These are phyloP conservation scores for Nemophila menziesii DNA, from an alignment of 257 asterid species.

Conservation along the genomic window DNA sequence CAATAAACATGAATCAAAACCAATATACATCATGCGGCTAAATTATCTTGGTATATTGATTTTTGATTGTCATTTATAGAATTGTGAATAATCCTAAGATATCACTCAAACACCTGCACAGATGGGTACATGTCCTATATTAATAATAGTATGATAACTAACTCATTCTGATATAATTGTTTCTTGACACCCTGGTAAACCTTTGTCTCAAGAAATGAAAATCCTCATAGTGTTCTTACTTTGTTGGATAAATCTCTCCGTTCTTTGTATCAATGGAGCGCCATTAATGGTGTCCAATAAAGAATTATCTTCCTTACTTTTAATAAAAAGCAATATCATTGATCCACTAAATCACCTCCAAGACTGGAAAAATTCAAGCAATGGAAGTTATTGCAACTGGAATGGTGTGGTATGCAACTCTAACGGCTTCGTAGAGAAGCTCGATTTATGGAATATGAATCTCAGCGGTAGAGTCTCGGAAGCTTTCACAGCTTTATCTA, in stretches of 20 bases:
- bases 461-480: conserved; percentile 50
- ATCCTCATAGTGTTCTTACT: conserved; percentile 18
- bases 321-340: conserved; percentile 36
- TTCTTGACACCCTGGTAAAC: conserved; percentile 9
- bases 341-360: conserved; percentile 41
- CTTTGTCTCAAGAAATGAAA: conserved; percentile 24
- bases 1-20: too few species aligned
- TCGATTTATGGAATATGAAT: conserved; percentile 58
- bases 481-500: conserved; percentile 26
- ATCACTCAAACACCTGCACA: too few species aligned
- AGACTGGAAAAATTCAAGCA: conserved; percentile 31
- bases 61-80: too few species aligned
- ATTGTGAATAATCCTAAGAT: too few species aligned
- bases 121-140: conserved; percentile 34
- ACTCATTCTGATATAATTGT: conserved; percentile 37
- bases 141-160: conserved; percentile 22
- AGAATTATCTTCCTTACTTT: conserved; percentile 35
- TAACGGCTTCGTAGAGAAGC: conserved; percentile 32
- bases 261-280: conserved; percentile 36
- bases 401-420: conserved; percentile 51
- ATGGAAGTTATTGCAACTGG: conserved; percentile 39
- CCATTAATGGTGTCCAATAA: conserved; percentile 1
- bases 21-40: too few species aligned
- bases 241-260: conserved; percentile 39
- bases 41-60: too few species aligned